Evolutionary conservation across 208 protist species (phyloP).

Genomic region (Polymyxa betae): DNA sequence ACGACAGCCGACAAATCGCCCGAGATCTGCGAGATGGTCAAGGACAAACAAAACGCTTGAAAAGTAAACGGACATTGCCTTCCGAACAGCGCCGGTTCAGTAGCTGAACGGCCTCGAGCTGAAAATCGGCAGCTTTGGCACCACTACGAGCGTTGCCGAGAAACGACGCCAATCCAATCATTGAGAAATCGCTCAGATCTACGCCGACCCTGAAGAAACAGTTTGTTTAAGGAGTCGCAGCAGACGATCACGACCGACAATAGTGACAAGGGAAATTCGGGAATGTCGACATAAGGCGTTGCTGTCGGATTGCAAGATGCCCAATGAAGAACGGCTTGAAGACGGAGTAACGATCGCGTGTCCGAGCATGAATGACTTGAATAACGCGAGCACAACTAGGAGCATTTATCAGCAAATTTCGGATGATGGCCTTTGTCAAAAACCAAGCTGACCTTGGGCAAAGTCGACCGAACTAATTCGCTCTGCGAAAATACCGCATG

Average conservation of each 20-base stretch:
- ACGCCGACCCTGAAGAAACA: not conserved
- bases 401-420: not conserved
- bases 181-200: not conserved
- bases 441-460: not conserved
- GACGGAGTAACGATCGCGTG: not conserved
- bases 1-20: not conserved
- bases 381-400: not conserved
- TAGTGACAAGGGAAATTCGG: not conserved
- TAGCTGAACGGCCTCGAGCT: not conserved
- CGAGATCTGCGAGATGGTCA: not conserved
- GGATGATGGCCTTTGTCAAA: not conserved
- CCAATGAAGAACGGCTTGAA: not conserved
- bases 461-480: not conserved
- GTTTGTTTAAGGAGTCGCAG: not conserved
- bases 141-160: not conserved
- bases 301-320: not conserved
- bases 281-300: not conserved
- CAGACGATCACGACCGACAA: not conserved
- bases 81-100: not conserved
- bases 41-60: no score
- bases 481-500: not conserved
- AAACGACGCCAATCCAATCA: not conserved
- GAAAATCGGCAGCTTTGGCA: not conserved
- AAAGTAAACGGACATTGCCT: no score
- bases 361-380: no score